A percentile compares a stretch with the other conserved stretches of the same genome.
These are phyloP conservation scores for Vitis riparia DNA, from an alignment of 164 flowering plant genomes.

Conservation along the genomic window DNA sequence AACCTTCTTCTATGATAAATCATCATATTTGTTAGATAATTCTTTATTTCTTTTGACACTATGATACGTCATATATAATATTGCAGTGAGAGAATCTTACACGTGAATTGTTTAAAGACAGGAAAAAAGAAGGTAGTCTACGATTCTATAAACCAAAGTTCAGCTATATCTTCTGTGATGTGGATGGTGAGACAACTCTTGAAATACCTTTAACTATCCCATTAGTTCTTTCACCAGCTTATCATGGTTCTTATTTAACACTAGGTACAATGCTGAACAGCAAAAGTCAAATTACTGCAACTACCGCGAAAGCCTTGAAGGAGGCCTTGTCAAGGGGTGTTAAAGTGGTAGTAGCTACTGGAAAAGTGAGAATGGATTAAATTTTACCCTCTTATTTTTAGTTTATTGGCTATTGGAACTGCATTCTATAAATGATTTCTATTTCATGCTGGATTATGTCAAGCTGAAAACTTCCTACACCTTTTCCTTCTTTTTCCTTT, in stretches of 20 bases:
- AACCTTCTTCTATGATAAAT: slow-evolving; percentile 7
- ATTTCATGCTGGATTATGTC: neutral
- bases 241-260: slow-evolving; percentile 14
- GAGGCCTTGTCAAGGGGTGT: slow-evolving; percentile 85
- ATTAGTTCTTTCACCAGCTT: slow-evolving; percentile 6
- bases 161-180: slow-evolving; percentile 86
- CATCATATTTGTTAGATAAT: neutral
- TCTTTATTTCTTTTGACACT: neutral
- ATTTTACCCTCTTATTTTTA: neutral
- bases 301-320: slow-evolving; percentile 71
- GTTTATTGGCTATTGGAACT: neutral
- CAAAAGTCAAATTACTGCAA: slow-evolving; percentile 61
- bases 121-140: slow-evolving; percentile 83
- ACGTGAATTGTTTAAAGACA: slow-evolving; percentile 54
- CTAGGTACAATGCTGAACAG: slow-evolving; percentile 91
- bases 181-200: slow-evolving; percentile 79
- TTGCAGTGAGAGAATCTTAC: slow-evolving; percentile 37
- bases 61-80: slow-evolving; percentile 11
- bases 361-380: slow-evolving; percentile 59
- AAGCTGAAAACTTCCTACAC: neutral
- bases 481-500: neutral
- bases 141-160: slow-evolving; percentile 86
- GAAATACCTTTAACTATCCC: neutral
- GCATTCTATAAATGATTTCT: neutral
- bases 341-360: slow-evolving; percentile 93